Conservation (phyloP, 106 monocot species). For the Narthecium ossifragum region DNA sequence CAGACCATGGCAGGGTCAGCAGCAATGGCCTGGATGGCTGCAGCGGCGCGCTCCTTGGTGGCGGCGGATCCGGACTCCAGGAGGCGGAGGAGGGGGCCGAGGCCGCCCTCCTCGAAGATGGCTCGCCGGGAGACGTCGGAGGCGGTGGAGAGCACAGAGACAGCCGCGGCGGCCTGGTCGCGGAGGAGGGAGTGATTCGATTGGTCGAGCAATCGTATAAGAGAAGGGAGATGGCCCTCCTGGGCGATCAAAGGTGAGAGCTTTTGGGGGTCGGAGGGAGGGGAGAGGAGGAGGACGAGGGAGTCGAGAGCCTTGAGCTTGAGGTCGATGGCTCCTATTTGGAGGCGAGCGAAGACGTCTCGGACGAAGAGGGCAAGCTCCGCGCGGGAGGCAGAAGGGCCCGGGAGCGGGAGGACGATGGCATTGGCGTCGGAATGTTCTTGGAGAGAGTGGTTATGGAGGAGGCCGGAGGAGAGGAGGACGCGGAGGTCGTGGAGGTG, state of each 20-base stretch:
- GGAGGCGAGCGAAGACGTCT: slow-evolving; percentile 81
- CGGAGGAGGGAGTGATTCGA: slow-evolving; percentile 41
- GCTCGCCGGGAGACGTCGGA: slow-evolving; percentile 46
- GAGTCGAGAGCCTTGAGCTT: slow-evolving; percentile 74
- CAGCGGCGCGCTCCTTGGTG: slow-evolving; percentile 38
- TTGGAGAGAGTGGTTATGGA: slow-evolving; percentile 2
- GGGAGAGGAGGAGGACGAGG: slow-evolving; percentile 43
- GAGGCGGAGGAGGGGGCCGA: slow-evolving; percentile 78
- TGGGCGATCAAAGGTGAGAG: slow-evolving; percentile 29
- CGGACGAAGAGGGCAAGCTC: slow-evolving; percentile 60
- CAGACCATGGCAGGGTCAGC: slow-evolving; percentile 56
- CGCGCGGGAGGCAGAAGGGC: slow-evolving; percentile 33
- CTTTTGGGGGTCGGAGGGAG: slow-evolving; percentile 28
- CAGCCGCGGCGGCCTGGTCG: slow-evolving; percentile 40
- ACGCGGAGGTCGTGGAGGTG: slow-evolving; percentile 48
- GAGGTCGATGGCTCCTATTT: slow-evolving; percentile 68
- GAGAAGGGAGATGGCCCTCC: slow-evolving; percentile 39
- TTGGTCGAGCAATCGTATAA: slow-evolving; percentile 53
- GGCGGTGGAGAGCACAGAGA: slow-evolving; percentile 44
- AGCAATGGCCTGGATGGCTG: slow-evolving; percentile 53
- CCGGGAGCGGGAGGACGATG: slow-evolving; percentile 56
- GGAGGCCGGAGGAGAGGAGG: slow-evolving; percentile 45
- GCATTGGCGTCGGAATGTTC: neutral
- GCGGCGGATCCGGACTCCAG: slow-evolving; percentile 43
- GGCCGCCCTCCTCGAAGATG: slow-evolving; percentile 75